A percentile compares a stretch with the other conserved stretches of the same genome.
phyloP scores from a whole-genome alignment of 2,329 filamentous ascomycete species.

The Lasiodiplodia theobromae region DNA sequence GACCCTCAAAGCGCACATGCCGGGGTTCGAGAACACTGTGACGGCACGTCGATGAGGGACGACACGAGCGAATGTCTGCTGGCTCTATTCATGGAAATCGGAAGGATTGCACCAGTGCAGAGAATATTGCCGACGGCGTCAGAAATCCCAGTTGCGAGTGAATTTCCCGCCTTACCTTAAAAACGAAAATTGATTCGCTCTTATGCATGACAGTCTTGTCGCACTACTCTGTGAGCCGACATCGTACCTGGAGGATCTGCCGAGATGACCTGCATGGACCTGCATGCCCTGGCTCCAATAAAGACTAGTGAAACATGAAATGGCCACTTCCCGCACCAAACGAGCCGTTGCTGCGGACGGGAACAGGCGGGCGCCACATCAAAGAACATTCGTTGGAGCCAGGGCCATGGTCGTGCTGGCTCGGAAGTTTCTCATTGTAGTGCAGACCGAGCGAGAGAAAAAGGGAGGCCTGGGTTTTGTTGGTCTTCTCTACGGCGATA shows the following conservation, averaged over 20 bases:
- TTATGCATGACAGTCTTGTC: not conserved
- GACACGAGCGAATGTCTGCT: not conserved
- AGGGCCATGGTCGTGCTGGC: not conserved
- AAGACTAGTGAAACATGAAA: not conserved
- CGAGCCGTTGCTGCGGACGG: not conserved
- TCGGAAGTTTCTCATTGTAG: not conserved
- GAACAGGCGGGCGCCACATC: not conserved
- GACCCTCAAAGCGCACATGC: not conserved
- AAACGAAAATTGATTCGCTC: not conserved
- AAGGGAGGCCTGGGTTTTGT: not conserved
- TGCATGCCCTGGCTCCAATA: constrained; percentile 8
- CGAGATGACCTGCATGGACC: not conserved
- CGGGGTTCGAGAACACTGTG: not conserved
- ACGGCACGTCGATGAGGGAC: not conserved
- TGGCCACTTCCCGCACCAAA: not conserved
- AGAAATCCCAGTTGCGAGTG: not conserved
- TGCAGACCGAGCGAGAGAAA: not conserved
- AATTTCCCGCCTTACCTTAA: no score
- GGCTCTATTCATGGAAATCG: not conserved
- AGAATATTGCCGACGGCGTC: not conserved
- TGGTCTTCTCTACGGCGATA: not conserved
- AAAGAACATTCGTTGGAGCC: not conserved
- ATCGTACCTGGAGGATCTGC: constrained; percentile 10
- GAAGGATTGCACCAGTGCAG: no score
- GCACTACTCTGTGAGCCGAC: not conserved